A percentile compares a stretch with the other conserved stretches of the same genome.
phyloP scores from a whole-genome alignment of 148 eudicot species.

The Vaccinium vitisidaea region DNA sequence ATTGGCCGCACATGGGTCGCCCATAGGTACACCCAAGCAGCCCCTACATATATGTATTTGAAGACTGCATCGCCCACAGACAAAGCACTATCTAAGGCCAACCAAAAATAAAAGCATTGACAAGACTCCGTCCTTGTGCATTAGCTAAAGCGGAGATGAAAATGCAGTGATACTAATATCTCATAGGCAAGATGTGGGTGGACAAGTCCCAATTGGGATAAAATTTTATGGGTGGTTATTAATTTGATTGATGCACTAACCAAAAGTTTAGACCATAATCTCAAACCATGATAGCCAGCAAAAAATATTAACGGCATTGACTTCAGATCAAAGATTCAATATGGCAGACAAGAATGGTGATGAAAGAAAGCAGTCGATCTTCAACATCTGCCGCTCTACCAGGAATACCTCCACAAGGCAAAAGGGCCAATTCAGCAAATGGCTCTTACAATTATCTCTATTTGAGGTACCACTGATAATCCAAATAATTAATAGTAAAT shows the following conservation, averaged over 20 bases:
- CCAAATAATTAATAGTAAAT: not conserved
- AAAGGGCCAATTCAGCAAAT: not conserved
- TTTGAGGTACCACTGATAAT: not conserved
- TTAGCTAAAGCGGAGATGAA: no score
- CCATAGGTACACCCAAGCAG: no score
- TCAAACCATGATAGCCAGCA: not conserved
- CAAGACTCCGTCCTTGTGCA: no score
- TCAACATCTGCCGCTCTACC: not conserved
- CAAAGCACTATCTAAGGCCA: no score
- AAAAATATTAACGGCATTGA: not conserved
- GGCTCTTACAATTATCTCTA: not conserved
- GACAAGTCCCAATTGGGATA: not conserved
- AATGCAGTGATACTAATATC: no score
- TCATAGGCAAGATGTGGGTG: no score
- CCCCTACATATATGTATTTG: no score
- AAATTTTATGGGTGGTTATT: not conserved
- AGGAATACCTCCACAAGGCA: not conserved
- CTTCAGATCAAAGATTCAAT: not conserved
- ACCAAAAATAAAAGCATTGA: no score
- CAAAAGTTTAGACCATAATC: not conserved
- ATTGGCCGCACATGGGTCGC: no score
- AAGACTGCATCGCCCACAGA: no score
- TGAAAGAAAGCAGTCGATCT: not conserved
- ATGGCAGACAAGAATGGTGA: not conserved
- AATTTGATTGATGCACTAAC: not conserved